Percentiles rank a stretch among this genome's conserved stretches.
Evolutionary conservation across 2,329 filamentous ascomycete genomes (phyloP).

Genomic region (Pleomassaria siparia): DNA sequence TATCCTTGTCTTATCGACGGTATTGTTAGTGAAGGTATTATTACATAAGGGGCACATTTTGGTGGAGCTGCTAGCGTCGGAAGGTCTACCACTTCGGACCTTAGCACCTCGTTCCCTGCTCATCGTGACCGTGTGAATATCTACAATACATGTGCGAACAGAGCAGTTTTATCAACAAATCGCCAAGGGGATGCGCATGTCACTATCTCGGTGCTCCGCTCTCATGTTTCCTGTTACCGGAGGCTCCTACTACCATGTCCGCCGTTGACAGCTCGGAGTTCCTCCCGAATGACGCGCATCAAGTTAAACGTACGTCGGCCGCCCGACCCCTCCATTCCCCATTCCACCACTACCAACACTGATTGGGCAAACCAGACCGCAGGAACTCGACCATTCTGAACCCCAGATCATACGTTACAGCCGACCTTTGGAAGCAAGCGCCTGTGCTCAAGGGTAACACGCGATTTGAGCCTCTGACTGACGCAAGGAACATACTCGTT

Average conservation of each 20-base stretch:
- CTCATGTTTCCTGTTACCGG: slow-evolving; percentile 7
- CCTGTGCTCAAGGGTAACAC: slow-evolving; percentile 70
- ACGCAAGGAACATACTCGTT: slow-evolving; percentile 79
- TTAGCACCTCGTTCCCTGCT: too few relatives aligned
- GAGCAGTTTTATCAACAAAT: too few relatives aligned
- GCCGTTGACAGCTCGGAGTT: slow-evolving; percentile 27
- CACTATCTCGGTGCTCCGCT: not conserved
- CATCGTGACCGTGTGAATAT: too few relatives aligned
- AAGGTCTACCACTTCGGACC: too few relatives aligned
- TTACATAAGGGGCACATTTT: too few relatives aligned
- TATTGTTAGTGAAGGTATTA: too few relatives aligned
- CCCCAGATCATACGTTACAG: slow-evolving; percentile 51
- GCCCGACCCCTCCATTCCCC: not conserved
- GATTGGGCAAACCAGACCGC: slow-evolving; percentile 24
- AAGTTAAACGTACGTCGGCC: slow-evolving; percentile 28
- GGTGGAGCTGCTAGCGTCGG: too few relatives aligned
- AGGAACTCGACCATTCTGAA: slow-evolving; percentile 45
- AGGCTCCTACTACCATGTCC: slow-evolving; percentile 24
- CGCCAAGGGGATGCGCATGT: not conserved
- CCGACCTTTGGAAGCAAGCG: slow-evolving; percentile 70
- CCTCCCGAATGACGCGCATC: slow-evolving; percentile 16
- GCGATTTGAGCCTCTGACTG: slow-evolving; percentile 66
- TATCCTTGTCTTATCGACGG: too few relatives aligned
- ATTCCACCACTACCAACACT: slow-evolving; percentile 7
- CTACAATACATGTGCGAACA: too few relatives aligned